phyloP scores from a whole-genome alignment of 2,329 filamentous ascomycete genomes.

The Tolypocladium inflatum region DNA sequence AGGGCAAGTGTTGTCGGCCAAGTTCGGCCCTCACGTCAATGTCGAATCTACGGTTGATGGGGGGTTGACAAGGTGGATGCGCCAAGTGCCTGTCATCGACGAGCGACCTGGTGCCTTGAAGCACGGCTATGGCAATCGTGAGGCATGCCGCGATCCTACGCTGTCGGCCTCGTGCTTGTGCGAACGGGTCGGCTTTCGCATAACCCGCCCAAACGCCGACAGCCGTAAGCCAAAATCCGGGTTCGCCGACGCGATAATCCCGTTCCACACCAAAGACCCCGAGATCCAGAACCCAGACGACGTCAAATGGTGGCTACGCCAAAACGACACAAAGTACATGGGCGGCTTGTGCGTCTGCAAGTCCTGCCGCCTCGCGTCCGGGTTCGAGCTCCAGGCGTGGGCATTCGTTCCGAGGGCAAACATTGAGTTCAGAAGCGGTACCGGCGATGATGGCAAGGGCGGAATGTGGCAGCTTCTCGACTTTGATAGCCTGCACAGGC shows the following conservation, averaged over 20 bases:
- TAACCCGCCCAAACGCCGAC: constrained; percentile 42
- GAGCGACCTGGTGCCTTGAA: too few species aligned
- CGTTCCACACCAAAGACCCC: constrained; percentile 28
- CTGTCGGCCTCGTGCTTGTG: constrained; percentile 18
- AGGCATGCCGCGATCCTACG: neutral
- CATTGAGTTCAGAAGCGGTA: constrained; percentile 33
- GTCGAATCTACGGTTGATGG: neutral
- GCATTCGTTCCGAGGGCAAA: constrained; percentile 53
- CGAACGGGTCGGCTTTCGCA: constrained; percentile 40
- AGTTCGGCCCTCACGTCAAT: neutral
- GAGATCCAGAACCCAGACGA: constrained; percentile 32
- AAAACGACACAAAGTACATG: constrained; percentile 39
- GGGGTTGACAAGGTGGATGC: constrained; percentile 1
- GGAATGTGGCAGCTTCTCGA: constrained; percentile 14
- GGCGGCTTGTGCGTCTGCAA: constrained; percentile 52
- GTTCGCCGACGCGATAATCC: constrained; percentile 44
- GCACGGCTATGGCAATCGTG: neutral
- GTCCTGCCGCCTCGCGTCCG: constrained; percentile 50
- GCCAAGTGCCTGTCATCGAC: neutral
- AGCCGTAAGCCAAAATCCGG: constrained; percentile 35
- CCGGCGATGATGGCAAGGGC: neutral
- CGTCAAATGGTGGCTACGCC: constrained; percentile 51
- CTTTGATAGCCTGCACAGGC: constrained; percentile 22
- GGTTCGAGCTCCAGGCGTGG: constrained; percentile 58
- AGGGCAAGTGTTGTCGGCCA: neutral